These are phyloP conservation scores for Kodamaea sagamina DNA, from an alignment of 805 yeast species.

Conservation along the genomic window DNA sequence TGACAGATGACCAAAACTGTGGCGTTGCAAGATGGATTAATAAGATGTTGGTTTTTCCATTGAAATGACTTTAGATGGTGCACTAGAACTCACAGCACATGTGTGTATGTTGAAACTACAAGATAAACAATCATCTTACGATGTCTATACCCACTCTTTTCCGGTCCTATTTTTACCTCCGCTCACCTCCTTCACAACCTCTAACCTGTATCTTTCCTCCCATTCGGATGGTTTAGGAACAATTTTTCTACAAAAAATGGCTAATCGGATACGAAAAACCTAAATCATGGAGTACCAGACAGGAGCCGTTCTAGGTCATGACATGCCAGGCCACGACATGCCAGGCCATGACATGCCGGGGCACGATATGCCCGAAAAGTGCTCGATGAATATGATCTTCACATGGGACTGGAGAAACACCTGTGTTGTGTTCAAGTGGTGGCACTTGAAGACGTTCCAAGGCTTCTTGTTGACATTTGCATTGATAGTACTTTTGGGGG, in stretches of 20 bases:
- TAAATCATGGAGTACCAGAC: neutral
- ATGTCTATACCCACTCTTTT: no score
- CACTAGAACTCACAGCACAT: no score
- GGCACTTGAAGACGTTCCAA: constrained; percentile 63
- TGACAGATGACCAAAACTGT: no score
- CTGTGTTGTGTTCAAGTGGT: constrained; percentile 75
- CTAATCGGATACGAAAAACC: neutral
- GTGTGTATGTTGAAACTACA: no score
- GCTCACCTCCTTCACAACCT: no score
- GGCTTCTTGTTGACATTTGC: constrained; percentile 56
- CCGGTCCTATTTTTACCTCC: no score
- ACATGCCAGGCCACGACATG: constrained; percentile 11
- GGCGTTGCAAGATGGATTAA: no score
- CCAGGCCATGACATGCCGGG: constrained; percentile 9
- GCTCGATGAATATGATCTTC: constrained; percentile 54
- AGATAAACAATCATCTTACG: no score
- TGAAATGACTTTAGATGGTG: no score
- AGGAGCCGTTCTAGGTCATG: neutral
- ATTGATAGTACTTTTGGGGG: constrained; percentile 48
- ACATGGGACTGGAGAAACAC: constrained; percentile 77
- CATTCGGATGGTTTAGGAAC: constrained; percentile 1
- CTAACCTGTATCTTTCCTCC: no score
- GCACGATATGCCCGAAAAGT: constrained; percentile 8
- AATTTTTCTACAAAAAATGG: neutral
- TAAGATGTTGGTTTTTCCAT: no score